Base-by-base conservation (phyloP, 2,329 filamentous ascomycete genomes). In the Trichoderma cornu-damae region DNA sequence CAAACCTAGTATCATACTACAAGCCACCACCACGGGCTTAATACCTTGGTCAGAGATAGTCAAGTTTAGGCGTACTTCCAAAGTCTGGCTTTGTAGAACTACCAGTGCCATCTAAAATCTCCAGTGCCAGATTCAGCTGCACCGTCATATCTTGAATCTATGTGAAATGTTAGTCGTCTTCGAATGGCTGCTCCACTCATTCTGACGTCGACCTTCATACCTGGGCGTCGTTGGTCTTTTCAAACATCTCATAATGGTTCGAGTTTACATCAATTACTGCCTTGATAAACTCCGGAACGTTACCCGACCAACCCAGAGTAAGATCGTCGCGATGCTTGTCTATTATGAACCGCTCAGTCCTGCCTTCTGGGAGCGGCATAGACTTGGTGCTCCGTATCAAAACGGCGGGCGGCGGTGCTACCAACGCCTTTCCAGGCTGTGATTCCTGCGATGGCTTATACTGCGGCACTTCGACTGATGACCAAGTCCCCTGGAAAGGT, bases 91-190 rank as follows among this genome's bases (percentile, higher is more conserved):
- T 59, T n/a, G n/a, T 7, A 43, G 26, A 14, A 32, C 30, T 38
- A 3, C 44, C 38, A 22, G 57, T 49, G 30, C 57, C 60, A 52
- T 79, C 78, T 2, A 80, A 82, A 32, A 85, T 82, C 61, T 83
- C 79, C 22, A 86, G 79, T 3, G 75, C 57, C 51, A 58, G 42
- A 4, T 49, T 59, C 16, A 64, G 6, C 18, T 61, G 56, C 6
- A 42, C 26, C 14, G 61, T 64, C 9, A 64, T 46, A 2, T 46
- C 32, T 6, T 61, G 44, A 11, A 63, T 54, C 61, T 59, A 20
- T 14, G 7, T 6, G 20, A 2, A 11, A 28, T 8, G 40, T 59
- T 20, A 59, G 43, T 20, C 2, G 37, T 18, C 16, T 7, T 9
- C n/a, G 20, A n/a, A n/a, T n/a, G 3, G 2, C 6, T 28, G 3